Base-by-base conservation (phyloP, 805 yeast species). In the Pichia nanzhaoensis region DNA sequence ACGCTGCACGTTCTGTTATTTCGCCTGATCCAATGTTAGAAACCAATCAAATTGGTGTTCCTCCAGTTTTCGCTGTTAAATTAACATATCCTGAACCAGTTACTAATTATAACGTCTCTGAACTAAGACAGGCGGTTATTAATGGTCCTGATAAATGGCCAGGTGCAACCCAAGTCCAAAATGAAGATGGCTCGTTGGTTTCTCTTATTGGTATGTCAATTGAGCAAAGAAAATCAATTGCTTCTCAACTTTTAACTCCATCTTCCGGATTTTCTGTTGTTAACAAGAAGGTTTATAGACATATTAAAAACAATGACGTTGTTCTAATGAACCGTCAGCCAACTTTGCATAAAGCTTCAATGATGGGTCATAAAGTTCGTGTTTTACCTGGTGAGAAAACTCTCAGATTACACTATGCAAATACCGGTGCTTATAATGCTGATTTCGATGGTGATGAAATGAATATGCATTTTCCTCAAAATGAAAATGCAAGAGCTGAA, bases 361-460 rank as follows among this genome's bases (percentile, higher is more conserved):
- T 93, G 96, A 93, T 93, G 99, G 99, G 99, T 55, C 99, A 93
- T 68, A 86, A 83, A 61, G 99, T 93, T 37, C 79, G 96, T 59
- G 99, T 93, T 28, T 73, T 93, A 55, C 99, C 98, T 4, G 95
- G 96, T 48, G 99, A 93, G 63, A 93, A 93, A 73, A 95, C 99
- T 4, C 72, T 93, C 57, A 80, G 99, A 61, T 72, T 93, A 66
- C 99, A 93, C 66, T 93, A 93, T 67, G 99, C 99, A 58, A 93
- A 93, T 67, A 93, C 99, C 37, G 97, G 97, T 69, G 97, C 99
- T 37, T 93, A 91, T 69, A 91, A 91, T 65, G 98, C 98, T 34
- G 99, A 91, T 77, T 91, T 93, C 59, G 99, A 91, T 69, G 99
- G 99, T 74, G 99, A 91, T 68, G 99, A 91, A 72, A 91, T 91